Percentiles rank a stretch among this genome's conserved stretches.
Conservation (phyloP, 2,329 filamentous ascomycete species). For the Penicillium sp. region DNA sequence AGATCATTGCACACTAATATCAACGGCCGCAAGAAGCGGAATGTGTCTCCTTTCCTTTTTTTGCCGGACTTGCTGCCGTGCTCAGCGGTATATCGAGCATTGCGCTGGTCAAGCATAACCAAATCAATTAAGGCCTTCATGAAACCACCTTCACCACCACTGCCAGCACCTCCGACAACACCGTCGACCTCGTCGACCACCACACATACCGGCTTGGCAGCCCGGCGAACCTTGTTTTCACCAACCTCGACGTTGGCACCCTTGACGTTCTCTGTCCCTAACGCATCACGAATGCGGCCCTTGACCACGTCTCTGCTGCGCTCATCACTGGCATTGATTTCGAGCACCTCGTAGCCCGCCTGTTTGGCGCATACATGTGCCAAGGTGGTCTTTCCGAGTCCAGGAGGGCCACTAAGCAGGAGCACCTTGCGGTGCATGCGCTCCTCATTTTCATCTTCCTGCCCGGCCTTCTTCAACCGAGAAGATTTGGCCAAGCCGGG, state of each 20-base stretch:
- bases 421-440: slow-evolving; percentile 83
- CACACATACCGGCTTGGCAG: slow-evolving; percentile 85
- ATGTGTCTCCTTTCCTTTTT: slow-evolving; percentile 77
- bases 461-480: slow-evolving; percentile 53
- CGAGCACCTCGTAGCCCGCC: slow-evolving; percentile 93
- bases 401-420: slow-evolving; percentile 86
- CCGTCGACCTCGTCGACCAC: slow-evolving; percentile 97
- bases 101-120: slow-evolving; percentile 82
- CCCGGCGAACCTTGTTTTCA: slow-evolving; percentile 61
- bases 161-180: slow-evolving; percentile 76
- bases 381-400: slow-evolving; percentile 91
- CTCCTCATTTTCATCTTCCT: slow-evolving; percentile 64
- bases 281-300: slow-evolving; percentile 83
- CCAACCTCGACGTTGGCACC: slow-evolving; percentile 54
- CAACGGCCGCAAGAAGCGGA: slow-evolving; percentile 81
- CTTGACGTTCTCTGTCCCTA: slow-evolving; percentile 93
- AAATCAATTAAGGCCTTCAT: slow-evolving; percentile 93
- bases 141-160: slow-evolving; percentile 86
- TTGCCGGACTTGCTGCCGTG: slow-evolving; percentile 25
- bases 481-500: slow-evolving; percentile 67
- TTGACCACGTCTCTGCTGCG: slow-evolving; percentile 87
- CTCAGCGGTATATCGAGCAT: slow-evolving; percentile 50
- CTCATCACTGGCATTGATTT: slow-evolving; percentile 98
- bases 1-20: slow-evolving; percentile 97
- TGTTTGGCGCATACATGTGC: slow-evolving; percentile 95